Evolutionary conservation across 495 filamentous ascomycete genomes (phyloP).

Genomic region (Haplographium delicatum): DNA sequence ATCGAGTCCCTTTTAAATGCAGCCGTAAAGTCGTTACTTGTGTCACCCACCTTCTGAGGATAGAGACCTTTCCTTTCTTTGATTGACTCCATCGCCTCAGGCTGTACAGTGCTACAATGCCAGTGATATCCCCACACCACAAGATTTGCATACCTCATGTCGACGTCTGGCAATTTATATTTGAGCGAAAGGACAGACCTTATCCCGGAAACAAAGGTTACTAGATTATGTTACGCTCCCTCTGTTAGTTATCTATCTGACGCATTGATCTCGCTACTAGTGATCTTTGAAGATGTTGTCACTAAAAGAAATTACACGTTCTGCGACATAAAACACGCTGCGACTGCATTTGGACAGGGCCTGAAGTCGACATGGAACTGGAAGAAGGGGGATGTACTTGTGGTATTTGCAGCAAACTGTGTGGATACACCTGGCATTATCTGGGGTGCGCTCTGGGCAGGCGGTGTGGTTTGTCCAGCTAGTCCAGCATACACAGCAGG

Average conservation of each 20-base stretch:
- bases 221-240: background rate
- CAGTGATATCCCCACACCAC: slow-evolving; percentile 42
- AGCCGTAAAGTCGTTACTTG: no score
- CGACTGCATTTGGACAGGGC: background rate
- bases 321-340: slow-evolving; percentile 44
- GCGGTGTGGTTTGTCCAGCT: background rate
- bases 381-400: background rate
- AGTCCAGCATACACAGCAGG: background rate
- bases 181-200: slow-evolving; percentile 55
- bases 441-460: background rate
- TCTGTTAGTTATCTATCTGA: slow-evolving; percentile 19
- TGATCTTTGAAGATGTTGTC: slow-evolving; percentile 70
- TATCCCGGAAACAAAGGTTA: slow-evolving; percentile 49
- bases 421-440: background rate
- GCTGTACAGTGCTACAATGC: no score
- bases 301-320: slow-evolving; percentile 68
- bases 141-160: slow-evolving; percentile 53
- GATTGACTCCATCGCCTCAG: no score
- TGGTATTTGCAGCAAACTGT: background rate
- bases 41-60: no score
- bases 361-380: background rate
- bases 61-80: no score
- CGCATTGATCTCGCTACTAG: slow-evolving; percentile 34
- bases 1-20: no score
- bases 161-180: slow-evolving; percentile 70